A percentile compares a stretch with the other conserved stretches of the same genome.
Evolutionary conservation across 257 asterid species (phyloP).

Genomic region (Eucommia ulmoides): DNA sequence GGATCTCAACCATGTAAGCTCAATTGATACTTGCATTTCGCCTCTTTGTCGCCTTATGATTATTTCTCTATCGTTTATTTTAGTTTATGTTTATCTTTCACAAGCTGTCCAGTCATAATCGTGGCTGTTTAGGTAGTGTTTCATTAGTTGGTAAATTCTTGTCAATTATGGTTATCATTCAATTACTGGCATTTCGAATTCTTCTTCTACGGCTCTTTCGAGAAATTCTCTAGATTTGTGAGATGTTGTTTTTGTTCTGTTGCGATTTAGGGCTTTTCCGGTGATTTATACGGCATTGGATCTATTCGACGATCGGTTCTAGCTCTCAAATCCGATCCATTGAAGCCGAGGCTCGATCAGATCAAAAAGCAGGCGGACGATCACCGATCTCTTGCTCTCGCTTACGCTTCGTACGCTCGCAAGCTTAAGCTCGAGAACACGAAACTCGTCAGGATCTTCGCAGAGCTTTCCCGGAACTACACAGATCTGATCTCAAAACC

Average conservation of each 20-base stretch:
- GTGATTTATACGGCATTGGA: slow-evolving; percentile 6
- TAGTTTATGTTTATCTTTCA: too few relatives aligned
- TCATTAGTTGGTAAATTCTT: too few relatives aligned
- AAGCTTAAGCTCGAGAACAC: slow-evolving; percentile 48
- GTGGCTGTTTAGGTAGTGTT: too few relatives aligned
- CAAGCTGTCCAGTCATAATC: too few relatives aligned
- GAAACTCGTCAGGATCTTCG: slow-evolving; percentile 29
- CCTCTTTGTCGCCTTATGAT: not conserved
- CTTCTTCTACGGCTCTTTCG: too few relatives aligned
- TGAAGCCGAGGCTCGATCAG: slow-evolving; percentile 36
- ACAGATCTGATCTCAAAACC: slow-evolving; percentile 23
- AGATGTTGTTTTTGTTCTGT: slow-evolving; percentile 1
- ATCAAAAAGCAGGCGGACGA: slow-evolving; percentile 37
- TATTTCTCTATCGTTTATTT: too few relatives aligned
- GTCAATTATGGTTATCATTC: too few relatives aligned
- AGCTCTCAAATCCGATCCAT: slow-evolving; percentile 30
- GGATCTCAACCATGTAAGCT: slow-evolving; percentile 22
- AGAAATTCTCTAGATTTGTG: too few relatives aligned
- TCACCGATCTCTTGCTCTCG: slow-evolving; percentile 21
- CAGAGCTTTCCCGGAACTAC: slow-evolving; percentile 30
- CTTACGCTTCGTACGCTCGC: slow-evolving; percentile 35
- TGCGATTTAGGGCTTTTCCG: slow-evolving; percentile 12
- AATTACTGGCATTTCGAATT: too few relatives aligned
- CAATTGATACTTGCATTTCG: slow-evolving; percentile 4
- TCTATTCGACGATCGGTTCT: slow-evolving; percentile 21